phyloP scores from a whole-genome alignment of 768 basidiomycete species.

The Nidularia sp. region DNA sequence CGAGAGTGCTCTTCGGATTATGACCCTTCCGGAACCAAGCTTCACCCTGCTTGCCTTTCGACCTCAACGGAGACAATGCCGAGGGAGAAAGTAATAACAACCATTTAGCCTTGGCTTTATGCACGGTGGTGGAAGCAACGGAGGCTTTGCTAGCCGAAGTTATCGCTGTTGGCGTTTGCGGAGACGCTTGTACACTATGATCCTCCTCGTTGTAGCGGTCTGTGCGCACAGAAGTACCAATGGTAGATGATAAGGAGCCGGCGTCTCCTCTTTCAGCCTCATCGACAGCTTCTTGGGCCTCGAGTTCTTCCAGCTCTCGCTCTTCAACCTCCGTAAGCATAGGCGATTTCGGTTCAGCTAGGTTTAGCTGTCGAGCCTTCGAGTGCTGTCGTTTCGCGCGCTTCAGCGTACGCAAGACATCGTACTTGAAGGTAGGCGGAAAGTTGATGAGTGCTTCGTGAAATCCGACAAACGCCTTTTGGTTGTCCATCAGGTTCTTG shows the following conservation, averaged over 20 bases:
- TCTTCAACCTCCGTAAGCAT: conserved; percentile 35
- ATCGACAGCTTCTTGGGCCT: conserved; percentile 36
- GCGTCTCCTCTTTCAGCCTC: conserved; percentile 41
- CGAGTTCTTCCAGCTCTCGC: conserved; percentile 22
- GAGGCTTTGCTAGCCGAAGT: conserved; percentile 33
- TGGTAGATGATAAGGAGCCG: conserved; percentile 51
- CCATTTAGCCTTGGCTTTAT: conserved; percentile 56
- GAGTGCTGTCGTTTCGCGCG: conserved; percentile 35
- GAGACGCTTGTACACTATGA: conserved; percentile 22
- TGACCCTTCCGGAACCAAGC: neutral
- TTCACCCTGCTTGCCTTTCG: conserved; percentile 14
- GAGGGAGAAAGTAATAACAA: conserved; percentile 37
- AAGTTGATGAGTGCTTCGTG: conserved; percentile 78
- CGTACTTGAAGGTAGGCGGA: conserved; percentile 93
- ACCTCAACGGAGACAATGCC: conserved; percentile 21
- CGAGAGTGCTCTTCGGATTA: neutral
- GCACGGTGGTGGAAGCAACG: conserved; percentile 32
- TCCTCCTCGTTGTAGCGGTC: conserved; percentile 37
- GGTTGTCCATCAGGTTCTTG: conserved; percentile 66
- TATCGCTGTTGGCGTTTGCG: conserved; percentile 19
- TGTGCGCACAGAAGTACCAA: conserved; percentile 33
- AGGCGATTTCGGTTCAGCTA: conserved; percentile 11
- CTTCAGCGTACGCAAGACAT: conserved; percentile 63
- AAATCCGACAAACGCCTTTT: conserved; percentile 73
- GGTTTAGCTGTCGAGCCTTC: conserved; percentile 23